phyloP scores from a whole-genome alignment of 1,284 basidiomycete genomes.

The Apiotrichum mycotoxinovorans region DNA sequence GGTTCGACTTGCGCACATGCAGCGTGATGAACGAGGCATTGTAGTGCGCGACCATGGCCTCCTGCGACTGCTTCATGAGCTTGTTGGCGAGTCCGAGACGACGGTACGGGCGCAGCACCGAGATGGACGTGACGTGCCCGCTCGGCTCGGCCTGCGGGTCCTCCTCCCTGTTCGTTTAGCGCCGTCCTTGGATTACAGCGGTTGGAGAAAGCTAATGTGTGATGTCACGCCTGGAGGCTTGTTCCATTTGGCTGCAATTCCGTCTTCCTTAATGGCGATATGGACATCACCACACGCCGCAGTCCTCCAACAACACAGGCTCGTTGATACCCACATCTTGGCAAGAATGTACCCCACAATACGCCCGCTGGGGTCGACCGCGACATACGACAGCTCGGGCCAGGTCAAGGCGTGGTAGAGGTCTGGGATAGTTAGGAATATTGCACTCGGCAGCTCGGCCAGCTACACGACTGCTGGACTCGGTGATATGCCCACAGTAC shows the following conservation, averaged over 20 bases:
- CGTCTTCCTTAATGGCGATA: too few species aligned
- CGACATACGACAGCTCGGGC: conserved; percentile 92
- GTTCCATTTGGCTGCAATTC: too few species aligned
- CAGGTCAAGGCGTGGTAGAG: conserved; percentile 84
- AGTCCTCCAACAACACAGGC: too few species aligned
- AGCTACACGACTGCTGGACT: too few species aligned
- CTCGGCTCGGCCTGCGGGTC: conserved; percentile 61
- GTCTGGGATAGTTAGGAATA: conserved; percentile 57
- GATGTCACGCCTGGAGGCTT: too few species aligned
- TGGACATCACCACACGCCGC: too few species aligned
- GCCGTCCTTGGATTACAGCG: too few species aligned
- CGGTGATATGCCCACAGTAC: conserved; percentile 80
- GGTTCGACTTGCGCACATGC: conserved; percentile 83
- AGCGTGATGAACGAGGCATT: conserved; percentile 71
- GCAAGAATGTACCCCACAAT: conserved; percentile 93
- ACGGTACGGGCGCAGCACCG: conserved; percentile 77
- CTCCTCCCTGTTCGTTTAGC: conserved; percentile 61
- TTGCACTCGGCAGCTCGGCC: too few species aligned
- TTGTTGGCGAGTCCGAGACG: conserved; percentile 80
- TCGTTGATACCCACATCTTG: conserved; percentile 80
- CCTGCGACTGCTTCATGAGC: conserved; percentile 80
- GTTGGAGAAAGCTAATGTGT: too few species aligned
- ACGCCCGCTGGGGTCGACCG: conserved; percentile 80
- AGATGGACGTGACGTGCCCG: conserved; percentile 88
- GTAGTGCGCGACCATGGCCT: conserved; percentile 81